These are phyloP conservation scores for Melampsora americana DNA, from an alignment of 1,284 basidiomycete species.

Conservation along the genomic window DNA sequence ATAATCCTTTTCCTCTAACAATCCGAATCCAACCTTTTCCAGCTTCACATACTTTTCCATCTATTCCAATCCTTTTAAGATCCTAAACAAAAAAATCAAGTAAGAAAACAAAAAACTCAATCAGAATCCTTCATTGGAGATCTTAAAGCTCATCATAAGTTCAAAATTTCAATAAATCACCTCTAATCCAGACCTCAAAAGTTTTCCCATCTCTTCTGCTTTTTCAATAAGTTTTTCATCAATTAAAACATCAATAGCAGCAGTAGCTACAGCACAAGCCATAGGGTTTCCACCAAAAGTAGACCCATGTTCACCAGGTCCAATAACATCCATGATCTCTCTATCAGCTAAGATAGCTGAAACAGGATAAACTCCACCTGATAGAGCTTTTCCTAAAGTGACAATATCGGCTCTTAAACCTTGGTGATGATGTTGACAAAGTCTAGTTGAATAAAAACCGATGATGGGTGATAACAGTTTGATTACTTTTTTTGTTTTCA, in stretches of 20 bases:
- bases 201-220: slow-evolving; percentile 70
- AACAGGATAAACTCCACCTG: slow-evolving; percentile 94
- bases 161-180: neutral
- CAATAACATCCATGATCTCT: slow-evolving; percentile 89
- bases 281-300: slow-evolving; percentile 95
- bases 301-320: slow-evolving; percentile 96
- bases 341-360: slow-evolving; percentile 86
- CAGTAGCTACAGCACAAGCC: slow-evolving; percentile 87
- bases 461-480: neutral
- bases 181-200: slow-evolving; percentile 60
- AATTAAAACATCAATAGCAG: slow-evolving; percentile 80
- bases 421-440: slow-evolving; percentile 79
- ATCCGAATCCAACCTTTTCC: slow-evolving; percentile 48
- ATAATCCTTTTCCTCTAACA: slow-evolving; percentile 78
- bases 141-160: too few relatives aligned
- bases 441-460: slow-evolving; percentile 51
- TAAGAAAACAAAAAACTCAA: too few relatives aligned
- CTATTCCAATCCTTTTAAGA: slow-evolving; percentile 30
- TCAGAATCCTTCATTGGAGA: too few relatives aligned
- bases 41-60: neutral
- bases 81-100: slow-evolving; percentile 9
- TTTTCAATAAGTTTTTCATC: slow-evolving; percentile 79
- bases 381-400: slow-evolving; percentile 90
- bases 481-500: neutral
- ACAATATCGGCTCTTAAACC: slow-evolving; percentile 85